These are phyloP conservation scores for Lepiota subincarnata DNA, from an alignment of 768 basidiomycete genomes.

Conservation along the genomic window DNA sequence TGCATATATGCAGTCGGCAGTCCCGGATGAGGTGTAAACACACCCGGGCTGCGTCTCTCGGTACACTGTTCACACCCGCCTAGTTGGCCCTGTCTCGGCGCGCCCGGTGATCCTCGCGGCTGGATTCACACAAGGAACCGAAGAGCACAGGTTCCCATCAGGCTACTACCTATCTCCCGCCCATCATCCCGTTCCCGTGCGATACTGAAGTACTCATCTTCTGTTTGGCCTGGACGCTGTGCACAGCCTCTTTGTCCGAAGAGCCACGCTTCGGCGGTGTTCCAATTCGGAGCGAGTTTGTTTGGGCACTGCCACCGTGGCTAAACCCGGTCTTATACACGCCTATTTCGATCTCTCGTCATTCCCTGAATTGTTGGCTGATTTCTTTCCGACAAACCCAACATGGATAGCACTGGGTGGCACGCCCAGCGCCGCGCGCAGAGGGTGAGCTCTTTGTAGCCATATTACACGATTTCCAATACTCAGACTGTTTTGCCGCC, in stretches of 20 bases:
- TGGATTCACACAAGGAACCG: too few relatives aligned
- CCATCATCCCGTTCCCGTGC: too few relatives aligned
- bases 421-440: conserved; percentile 60
- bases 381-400: not conserved
- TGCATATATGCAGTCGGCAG: too few relatives aligned
- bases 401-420: conserved; percentile 80
- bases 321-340: not conserved
- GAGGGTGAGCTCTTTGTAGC: conserved; percentile 32
- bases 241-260: not conserved
- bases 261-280: not conserved
- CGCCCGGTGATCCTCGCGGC: too few relatives aligned
- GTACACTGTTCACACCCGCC: too few relatives aligned
- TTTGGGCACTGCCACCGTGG: not conserved
- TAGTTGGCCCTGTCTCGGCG: too few relatives aligned
- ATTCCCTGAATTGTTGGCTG: not conserved
- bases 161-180: too few relatives aligned
- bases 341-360: conserved; percentile 4
- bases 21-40: too few relatives aligned
- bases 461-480: not conserved
- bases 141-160: too few relatives aligned
- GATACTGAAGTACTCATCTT: too few relatives aligned
- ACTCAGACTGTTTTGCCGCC: not conserved
- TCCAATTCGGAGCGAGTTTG: not conserved
- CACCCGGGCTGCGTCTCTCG: too few relatives aligned
- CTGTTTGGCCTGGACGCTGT: not conserved